phyloP scores from a whole-genome alignment of 345 rosid genomes.

The Carallia pectinifolia region DNA sequence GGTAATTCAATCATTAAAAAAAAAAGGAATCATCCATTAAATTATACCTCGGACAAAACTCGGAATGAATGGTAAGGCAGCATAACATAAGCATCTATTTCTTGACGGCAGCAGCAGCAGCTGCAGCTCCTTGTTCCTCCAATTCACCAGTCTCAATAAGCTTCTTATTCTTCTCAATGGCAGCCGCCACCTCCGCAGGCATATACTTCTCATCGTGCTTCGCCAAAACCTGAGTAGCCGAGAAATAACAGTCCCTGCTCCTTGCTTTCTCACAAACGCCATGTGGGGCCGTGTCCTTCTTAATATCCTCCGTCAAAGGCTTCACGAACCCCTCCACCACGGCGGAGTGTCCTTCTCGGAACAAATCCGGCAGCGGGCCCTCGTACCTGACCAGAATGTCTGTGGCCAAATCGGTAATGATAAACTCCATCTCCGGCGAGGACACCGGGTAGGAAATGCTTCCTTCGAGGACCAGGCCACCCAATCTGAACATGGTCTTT shows the following conservation, averaged over 20 bases:
- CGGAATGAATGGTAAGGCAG: neutral
- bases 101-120: slow-evolving; percentile 28
- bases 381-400: slow-evolving; percentile 77
- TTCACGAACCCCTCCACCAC: slow-evolving; percentile 91
- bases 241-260: slow-evolving; percentile 58
- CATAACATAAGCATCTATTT: slow-evolving; percentile 23
- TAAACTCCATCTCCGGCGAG: slow-evolving; percentile 79
- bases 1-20: no score
- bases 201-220: slow-evolving; percentile 99
- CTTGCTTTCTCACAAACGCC: slow-evolving; percentile 71
- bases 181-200: slow-evolving; percentile 94
- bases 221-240: slow-evolving; percentile 85
- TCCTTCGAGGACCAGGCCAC: slow-evolving; percentile 92
- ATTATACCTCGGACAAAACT: neutral
- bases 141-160: slow-evolving; percentile 38
- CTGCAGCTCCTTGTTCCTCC: slow-evolving; percentile 25
- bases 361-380: slow-evolving; percentile 85
- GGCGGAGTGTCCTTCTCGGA: slow-evolving; percentile 92
- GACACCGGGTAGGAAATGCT: slow-evolving; percentile 75
- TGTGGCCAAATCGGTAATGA: slow-evolving; percentile 77
- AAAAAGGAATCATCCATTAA: no score
- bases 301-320: slow-evolving; percentile 63
- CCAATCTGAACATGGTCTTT: slow-evolving; percentile 70
- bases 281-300: slow-evolving; percentile 44
- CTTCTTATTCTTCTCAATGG: slow-evolving; percentile 95